Percentiles rank a stretch among this genome's conserved stretches.
phyloP scores from a whole-genome alignment of 345 rosid genomes.

The Eucalyptus polyanthemos region DNA sequence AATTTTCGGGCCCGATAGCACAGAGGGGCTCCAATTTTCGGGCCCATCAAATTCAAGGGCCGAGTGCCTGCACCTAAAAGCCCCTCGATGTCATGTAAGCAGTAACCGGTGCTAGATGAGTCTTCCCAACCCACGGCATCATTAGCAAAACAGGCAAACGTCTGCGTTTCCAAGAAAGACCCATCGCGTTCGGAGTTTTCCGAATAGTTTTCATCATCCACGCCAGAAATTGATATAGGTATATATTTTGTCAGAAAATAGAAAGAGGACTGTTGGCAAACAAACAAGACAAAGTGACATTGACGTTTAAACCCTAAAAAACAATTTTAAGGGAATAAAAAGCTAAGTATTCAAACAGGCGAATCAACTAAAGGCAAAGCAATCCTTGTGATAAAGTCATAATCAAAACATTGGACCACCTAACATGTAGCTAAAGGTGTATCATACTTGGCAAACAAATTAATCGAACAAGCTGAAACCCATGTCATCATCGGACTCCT shows the following conservation, averaged over 20 bases:
- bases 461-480: constrained; percentile 76
- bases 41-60: not conserved
- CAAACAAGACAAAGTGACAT: not conserved
- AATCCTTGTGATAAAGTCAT: not conserved
- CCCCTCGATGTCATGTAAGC: not conserved
- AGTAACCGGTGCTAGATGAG: not conserved
- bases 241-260: not conserved
- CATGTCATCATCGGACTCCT: constrained; percentile 91
- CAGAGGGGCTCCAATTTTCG: not conserved
- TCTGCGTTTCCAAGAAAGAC: not conserved
- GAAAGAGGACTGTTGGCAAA: not conserved
- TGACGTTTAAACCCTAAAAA: not conserved
- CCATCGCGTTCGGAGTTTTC: not conserved
- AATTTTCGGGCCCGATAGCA: not conserved
- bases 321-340: not conserved
- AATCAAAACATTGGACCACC: not conserved
- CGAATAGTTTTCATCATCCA: not conserved
- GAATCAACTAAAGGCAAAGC: not conserved
- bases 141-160: not conserved
- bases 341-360: not conserved
- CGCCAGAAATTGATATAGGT: not conserved
- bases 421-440: not conserved
- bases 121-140: not conserved
- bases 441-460: not conserved
- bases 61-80: not conserved